Base-by-base conservation (phyloP, 2,329 filamentous ascomycete genomes). In the Trichoderma sp. region DNA sequence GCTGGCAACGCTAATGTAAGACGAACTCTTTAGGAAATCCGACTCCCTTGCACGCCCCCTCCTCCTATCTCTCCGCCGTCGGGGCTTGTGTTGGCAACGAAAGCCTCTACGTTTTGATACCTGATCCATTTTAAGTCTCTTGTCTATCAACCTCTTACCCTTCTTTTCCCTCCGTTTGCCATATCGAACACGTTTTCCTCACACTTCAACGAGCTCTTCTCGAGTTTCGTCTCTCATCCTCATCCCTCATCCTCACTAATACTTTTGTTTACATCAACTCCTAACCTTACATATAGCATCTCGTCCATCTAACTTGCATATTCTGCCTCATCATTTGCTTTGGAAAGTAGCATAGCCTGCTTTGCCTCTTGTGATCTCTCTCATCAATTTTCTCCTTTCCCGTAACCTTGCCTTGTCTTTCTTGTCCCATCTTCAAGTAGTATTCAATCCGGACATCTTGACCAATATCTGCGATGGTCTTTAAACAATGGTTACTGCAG, bases 401-500 rank as follows among this genome's bases (percentile, higher is more conserved):
- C 18, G 32, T 30, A 67, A 30, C 64, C 24, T 58, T 39, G 32
- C 34, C 26, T 56, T 18, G 12, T 53, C 28, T 30, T 43, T 28
- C 34, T 11, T 53, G 21, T 67, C 21, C 21, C 21, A 43, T 30
- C 4, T 39, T 28, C 24, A n/a, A 57, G 21, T 26, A 43, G 51
- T 51, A 30, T 28, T 30, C 26, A n/a, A 57, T 28, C 51, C 15
- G 6, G 32, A 57, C 8, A 43, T 15, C 51, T 58, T 39, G 32
- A 28, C 51, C 64, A 58, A 9, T 3, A 39, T 67, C 64, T 67
- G 64, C 51, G 24, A 67, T 67, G 64, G 64, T 67, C 32, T 39
- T 58, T 18, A 58, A 58, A 32, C 15, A 65, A 66, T 71, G 69
- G 69, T 34, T 71, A 34, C 43, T 64, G 61, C 51, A 64, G 47